Evolutionary conservation across 2,329 filamentous ascomycete species (phyloP).

Genomic region (Pyrenophora graminea): DNA sequence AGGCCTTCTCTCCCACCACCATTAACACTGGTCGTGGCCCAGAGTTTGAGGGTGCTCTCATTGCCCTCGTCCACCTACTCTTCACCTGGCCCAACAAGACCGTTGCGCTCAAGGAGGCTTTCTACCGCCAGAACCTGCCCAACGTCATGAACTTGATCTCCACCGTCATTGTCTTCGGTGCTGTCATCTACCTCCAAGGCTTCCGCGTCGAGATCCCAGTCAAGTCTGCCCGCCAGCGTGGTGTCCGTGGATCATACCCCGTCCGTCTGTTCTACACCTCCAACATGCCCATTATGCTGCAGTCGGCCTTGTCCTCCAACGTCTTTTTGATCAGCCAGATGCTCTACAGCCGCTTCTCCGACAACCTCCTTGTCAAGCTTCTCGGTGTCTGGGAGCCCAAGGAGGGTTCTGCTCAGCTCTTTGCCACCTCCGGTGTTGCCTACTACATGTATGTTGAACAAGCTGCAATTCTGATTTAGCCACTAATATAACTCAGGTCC

Average conservation of each 20-base stretch:
- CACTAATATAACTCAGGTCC: slow-evolving; percentile 54
- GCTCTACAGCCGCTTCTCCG: slow-evolving; percentile 98
- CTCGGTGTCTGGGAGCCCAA: slow-evolving; percentile 98
- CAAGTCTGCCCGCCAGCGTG: slow-evolving; percentile 98
- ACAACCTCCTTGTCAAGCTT: slow-evolving; percentile 96
- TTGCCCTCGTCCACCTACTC: slow-evolving; percentile 95
- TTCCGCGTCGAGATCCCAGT: slow-evolving; percentile 99
- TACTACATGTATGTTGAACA: slow-evolving; percentile 79
- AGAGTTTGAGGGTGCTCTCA: slow-evolving; percentile 98
- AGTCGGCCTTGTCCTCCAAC: slow-evolving; percentile 98
- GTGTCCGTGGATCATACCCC: slow-evolving; percentile 96
- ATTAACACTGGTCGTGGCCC: slow-evolving; percentile 99
- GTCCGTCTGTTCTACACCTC: slow-evolving; percentile 99
- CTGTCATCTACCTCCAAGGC: slow-evolving; percentile 98
- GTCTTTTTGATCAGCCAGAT: slow-evolving; percentile 99
- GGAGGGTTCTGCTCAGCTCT: slow-evolving; percentile 94
- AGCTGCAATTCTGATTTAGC: not conserved
- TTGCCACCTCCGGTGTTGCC: slow-evolving; percentile 87
- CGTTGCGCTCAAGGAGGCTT: slow-evolving; percentile 95
- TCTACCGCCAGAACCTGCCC: slow-evolving; percentile 98
- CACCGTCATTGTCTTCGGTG: slow-evolving; percentile 89
- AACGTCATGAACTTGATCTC: slow-evolving; percentile 99
- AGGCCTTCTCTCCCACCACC: slow-evolving; percentile 98
- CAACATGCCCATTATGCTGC: slow-evolving; percentile 99
- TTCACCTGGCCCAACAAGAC: slow-evolving; percentile 99